These are phyloP conservation scores for Ophiostoma novo-ulmi DNA, from an alignment of 2,329 filamentous ascomycete species.

Conservation along the genomic window DNA sequence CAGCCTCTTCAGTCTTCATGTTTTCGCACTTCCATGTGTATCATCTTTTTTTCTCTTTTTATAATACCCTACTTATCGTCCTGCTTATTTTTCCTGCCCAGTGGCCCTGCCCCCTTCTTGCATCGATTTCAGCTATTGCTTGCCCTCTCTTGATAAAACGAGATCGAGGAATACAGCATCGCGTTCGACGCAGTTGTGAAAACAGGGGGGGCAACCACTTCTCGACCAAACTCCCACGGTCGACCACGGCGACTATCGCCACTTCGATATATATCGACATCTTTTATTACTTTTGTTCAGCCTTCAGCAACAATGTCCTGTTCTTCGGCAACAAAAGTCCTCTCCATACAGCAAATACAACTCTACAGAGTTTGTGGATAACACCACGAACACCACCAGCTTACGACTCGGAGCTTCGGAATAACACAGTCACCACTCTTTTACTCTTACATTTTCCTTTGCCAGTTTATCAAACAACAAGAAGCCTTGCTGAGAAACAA, in stretches of 20 bases:
- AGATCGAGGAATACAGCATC: not conserved
- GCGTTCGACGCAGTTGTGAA: conserved; percentile 1
- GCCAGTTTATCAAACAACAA: not conserved
- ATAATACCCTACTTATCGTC: not conserved
- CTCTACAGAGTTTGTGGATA: conserved; percentile 8
- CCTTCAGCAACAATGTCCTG: not conserved
- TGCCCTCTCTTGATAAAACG: conserved; percentile 8
- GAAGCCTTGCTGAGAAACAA: conserved; percentile 13
- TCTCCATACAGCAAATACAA: not conserved
- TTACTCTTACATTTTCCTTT: not conserved
- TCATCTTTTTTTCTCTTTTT: not conserved
- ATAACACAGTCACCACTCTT: conserved; percentile 15
- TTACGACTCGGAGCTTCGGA: conserved; percentile 13
- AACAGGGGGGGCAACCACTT: conserved; percentile 9
- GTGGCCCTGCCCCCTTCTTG: conserved; percentile 14
- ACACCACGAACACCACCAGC: conserved; percentile 8
- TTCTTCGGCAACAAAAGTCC: not conserved
- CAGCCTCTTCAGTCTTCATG: not conserved
- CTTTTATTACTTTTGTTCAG: not conserved
- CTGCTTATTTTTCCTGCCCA: not conserved
- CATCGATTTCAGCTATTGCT: not conserved
- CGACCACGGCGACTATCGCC: conserved; percentile 3
- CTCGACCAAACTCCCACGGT: not conserved
- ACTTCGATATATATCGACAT: not conserved
- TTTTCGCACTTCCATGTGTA: not conserved